Conservation (phyloP, 345 rosid species). For the Melaleuca quinquenervia region DNA sequence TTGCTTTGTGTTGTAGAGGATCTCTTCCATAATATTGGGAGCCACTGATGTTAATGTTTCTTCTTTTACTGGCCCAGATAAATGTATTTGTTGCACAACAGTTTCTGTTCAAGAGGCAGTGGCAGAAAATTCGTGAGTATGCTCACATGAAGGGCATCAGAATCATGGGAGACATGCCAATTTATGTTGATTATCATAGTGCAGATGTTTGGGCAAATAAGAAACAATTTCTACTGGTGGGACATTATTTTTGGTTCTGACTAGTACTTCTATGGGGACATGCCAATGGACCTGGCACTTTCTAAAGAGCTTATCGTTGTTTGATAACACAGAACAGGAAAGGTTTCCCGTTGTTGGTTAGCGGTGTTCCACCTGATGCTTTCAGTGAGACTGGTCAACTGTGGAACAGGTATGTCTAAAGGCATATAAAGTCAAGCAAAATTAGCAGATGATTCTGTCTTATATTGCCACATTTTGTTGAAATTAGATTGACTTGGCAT, state of each 20-base stretch:
- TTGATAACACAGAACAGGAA: conserved; percentile 50
- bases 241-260: conserved; percentile 5
- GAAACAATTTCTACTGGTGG: conserved; percentile 75
- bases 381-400: conserved; percentile 95
- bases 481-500: not conserved
- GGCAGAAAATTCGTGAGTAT: conserved; percentile 75
- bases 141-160: conserved; percentile 57
- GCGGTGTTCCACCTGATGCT: conserved; percentile 96
- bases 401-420: conserved; percentile 63
- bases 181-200: conserved; percentile 92
- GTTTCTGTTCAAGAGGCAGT: conserved; percentile 90
- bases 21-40: not conserved
- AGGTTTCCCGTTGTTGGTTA: conserved; percentile 72
- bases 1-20: not conserved
- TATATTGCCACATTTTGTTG: not conserved
- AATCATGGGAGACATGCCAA: conserved; percentile 99
- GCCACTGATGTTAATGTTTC: conserved; percentile 1
- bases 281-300: not conserved
- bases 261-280: not conserved
- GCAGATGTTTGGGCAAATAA: conserved; percentile 99
- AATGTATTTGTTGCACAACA: conserved; percentile 81
- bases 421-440: not conserved
- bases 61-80: conserved; percentile 33
- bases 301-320: not conserved
- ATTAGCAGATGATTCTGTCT: not conserved